These are phyloP conservation scores for Skeletonema potamos DNA, from an alignment of 108 stramenopile genomes.

Conservation along the genomic window DNA sequence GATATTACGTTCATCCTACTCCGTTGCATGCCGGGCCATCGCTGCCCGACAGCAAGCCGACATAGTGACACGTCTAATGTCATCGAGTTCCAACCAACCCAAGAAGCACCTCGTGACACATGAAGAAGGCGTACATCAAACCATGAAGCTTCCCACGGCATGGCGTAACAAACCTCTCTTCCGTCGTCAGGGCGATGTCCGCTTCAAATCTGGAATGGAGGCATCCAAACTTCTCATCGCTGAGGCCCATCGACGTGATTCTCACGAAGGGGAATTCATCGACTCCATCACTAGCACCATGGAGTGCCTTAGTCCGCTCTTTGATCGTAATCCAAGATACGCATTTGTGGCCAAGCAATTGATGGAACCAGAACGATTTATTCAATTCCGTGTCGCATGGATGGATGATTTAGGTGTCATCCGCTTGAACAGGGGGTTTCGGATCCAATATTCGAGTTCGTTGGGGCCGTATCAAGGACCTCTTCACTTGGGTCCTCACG, in stretches of 20 bases:
- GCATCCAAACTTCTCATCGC: conserved; percentile 87
- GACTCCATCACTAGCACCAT: conserved; percentile 75
- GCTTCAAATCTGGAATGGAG: conserved; percentile 91
- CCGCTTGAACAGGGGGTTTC: conserved; percentile 84
- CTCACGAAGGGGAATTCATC: conserved; percentile 85
- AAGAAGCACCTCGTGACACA: conserved; percentile 47
- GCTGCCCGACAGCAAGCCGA: conserved; percentile 12
- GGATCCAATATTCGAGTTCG: conserved; percentile 88
- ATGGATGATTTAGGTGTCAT: conserved; percentile 85
- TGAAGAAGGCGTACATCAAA: conserved; percentile 83
- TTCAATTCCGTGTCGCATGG: conserved; percentile 91
- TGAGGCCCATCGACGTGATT: conserved; percentile 88
- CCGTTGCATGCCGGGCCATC: conserved; percentile 23
- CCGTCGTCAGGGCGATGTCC: conserved; percentile 90
- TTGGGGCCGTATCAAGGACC: conserved; percentile 94
- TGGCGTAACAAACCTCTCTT: conserved; percentile 94
- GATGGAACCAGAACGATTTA: conserved; percentile 88
- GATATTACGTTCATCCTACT: conserved; percentile 15
- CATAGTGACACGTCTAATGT: conserved; percentile 6
- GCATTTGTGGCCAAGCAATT: conserved; percentile 95
- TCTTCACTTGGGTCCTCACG: conserved; percentile 88
- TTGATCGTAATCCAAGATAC: conserved; percentile 94
- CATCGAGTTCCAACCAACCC: conserved; percentile 18
- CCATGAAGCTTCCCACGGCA: conserved; percentile 73
- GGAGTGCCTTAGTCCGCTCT: conserved; percentile 85